phyloP scores from a whole-genome alignment of 2,329 filamentous ascomycete genomes.

The Hypomyces rosellus region DNA sequence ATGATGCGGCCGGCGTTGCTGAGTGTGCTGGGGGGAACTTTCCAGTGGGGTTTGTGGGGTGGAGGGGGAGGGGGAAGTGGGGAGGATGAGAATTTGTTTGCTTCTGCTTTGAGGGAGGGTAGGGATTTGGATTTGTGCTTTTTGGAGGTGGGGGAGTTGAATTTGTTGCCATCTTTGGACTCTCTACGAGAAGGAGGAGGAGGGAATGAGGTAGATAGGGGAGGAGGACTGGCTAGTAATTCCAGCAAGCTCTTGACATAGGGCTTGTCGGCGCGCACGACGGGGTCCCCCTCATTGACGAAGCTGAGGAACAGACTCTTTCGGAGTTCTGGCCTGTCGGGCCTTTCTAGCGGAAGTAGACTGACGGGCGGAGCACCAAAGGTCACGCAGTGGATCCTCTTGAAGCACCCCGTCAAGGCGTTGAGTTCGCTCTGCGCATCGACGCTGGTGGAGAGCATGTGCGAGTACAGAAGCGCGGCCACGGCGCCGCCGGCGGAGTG shows the following conservation, averaged over 20 bases:
- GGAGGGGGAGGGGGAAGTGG: slow-evolving; percentile 13
- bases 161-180: too few relatives aligned
- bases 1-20: slow-evolving; percentile 66
- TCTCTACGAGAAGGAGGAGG: slow-evolving; percentile 12
- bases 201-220: slow-evolving; percentile 21
- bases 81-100: neutral
- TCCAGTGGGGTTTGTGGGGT: slow-evolving; percentile 46
- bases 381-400: slow-evolving; percentile 74
- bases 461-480: slow-evolving; percentile 69
- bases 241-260: slow-evolving; percentile 69
- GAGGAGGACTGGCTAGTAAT: slow-evolving; percentile 53
- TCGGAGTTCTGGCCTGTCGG: slow-evolving; percentile 39
- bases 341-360: slow-evolving; percentile 60
- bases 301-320: slow-evolving; percentile 75
- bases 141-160: too few relatives aligned
- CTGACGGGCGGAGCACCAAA: slow-evolving; percentile 80
- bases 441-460: slow-evolving; percentile 62
- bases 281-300: slow-evolving; percentile 81
- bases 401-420: slow-evolving; percentile 62
- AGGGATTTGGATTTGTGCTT: slow-evolving; percentile 3
- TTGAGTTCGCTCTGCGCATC: slow-evolving; percentile 61
- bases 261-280: slow-evolving; percentile 67
- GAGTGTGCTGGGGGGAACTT: slow-evolving; percentile 58
- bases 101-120: slow-evolving; percentile 13
- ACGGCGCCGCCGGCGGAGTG: slow-evolving; percentile 84